Evolutionary conservation across 2,329 filamentous ascomycete species (phyloP).

Genomic region (Ceratocystis ficicola): DNA sequence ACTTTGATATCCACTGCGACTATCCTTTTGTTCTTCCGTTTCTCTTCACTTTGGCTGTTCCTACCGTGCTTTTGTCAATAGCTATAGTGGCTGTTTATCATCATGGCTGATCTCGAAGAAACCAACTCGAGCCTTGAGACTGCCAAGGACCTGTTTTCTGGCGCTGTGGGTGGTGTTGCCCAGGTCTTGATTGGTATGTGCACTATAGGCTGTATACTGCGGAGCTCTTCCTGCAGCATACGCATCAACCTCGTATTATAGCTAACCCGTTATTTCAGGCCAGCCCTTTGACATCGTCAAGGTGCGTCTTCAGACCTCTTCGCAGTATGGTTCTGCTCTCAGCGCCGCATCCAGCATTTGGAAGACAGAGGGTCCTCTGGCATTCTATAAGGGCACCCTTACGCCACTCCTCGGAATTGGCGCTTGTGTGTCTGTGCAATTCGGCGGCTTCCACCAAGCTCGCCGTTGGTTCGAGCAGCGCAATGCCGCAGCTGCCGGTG

Average conservation of each 20-base stretch:
- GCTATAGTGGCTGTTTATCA: neutral
- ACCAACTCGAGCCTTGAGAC: constrained; percentile 41
- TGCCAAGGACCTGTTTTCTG: constrained; percentile 80
- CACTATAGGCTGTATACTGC: constrained; percentile 20
- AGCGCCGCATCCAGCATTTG: constrained; percentile 75
- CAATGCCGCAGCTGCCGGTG: constrained; percentile 41
- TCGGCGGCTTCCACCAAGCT: constrained; percentile 90
- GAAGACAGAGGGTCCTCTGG: constrained; percentile 71
- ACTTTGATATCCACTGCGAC: neutral
- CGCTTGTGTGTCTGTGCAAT: constrained; percentile 96
- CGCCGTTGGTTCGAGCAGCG: constrained; percentile 70
- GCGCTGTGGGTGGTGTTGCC: constrained; percentile 80
- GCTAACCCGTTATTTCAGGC: constrained; percentile 32
- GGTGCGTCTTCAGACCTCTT: constrained; percentile 85
- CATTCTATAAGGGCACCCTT: constrained; percentile 97
- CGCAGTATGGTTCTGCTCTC: constrained; percentile 66
- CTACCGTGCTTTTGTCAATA: neutral
- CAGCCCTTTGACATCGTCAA: constrained; percentile 87
- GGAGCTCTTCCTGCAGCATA: too few relatives aligned
- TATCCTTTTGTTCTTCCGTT: neutral
- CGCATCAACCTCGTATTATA: neutral
- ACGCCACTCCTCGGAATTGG: constrained; percentile 92
- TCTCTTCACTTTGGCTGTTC: neutral
- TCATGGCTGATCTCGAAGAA: constrained; percentile 20
- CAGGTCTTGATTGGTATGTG: constrained; percentile 81